Conservation (phyloP, 2,329 filamentous ascomycete species). For the Aspergillus vadensis region DNA sequence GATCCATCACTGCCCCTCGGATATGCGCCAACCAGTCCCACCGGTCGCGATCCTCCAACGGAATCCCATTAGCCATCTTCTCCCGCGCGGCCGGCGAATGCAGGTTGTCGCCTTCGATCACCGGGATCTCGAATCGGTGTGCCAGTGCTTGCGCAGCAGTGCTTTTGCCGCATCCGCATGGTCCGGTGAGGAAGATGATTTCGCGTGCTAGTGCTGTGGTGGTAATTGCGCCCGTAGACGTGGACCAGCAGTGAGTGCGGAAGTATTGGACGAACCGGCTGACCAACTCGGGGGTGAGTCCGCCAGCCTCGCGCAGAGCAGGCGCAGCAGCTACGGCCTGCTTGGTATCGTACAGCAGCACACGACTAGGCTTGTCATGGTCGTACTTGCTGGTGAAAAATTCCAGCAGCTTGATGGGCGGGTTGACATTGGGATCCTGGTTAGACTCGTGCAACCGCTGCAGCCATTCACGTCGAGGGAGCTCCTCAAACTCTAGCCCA, state of each 20-base stretch:
- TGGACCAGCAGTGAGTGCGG: slow-evolving; percentile 19
- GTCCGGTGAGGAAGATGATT: slow-evolving; percentile 48
- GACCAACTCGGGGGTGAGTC: slow-evolving; percentile 14
- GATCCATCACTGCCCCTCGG: slow-evolving; percentile 24
- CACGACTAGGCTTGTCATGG: slow-evolving; percentile 29
- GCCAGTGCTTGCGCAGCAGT: slow-evolving; percentile 53
- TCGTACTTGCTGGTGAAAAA: slow-evolving; percentile 58
- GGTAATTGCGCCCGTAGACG: not conserved
- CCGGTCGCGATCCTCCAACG: slow-evolving; percentile 54
- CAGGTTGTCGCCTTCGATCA: slow-evolving; percentile 55
- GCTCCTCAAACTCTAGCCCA: slow-evolving; percentile 39
- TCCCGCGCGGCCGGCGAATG: slow-evolving; percentile 53
- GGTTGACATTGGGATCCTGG: slow-evolving; percentile 52
- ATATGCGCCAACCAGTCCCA: slow-evolving; percentile 54
- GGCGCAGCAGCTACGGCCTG: slow-evolving; percentile 20
- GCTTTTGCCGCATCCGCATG: slow-evolving; percentile 58
- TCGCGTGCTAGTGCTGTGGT: slow-evolving; percentile 6
- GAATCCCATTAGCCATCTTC: slow-evolving; percentile 54
- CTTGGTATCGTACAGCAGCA: slow-evolving; percentile 32
- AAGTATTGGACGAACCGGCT: slow-evolving; percentile 20
- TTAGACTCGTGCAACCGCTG: slow-evolving; percentile 48
- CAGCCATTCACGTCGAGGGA: slow-evolving; percentile 31
- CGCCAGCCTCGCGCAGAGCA: slow-evolving; percentile 16
- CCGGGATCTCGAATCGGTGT: slow-evolving; percentile 34
- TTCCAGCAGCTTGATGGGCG: slow-evolving; percentile 55